Percentiles rank a stretch among this genome's conserved stretches.
These are phyloP conservation scores for Amphibolis antarctica DNA, from an alignment of 106 monocot genomes.

Conservation along the genomic window DNA sequence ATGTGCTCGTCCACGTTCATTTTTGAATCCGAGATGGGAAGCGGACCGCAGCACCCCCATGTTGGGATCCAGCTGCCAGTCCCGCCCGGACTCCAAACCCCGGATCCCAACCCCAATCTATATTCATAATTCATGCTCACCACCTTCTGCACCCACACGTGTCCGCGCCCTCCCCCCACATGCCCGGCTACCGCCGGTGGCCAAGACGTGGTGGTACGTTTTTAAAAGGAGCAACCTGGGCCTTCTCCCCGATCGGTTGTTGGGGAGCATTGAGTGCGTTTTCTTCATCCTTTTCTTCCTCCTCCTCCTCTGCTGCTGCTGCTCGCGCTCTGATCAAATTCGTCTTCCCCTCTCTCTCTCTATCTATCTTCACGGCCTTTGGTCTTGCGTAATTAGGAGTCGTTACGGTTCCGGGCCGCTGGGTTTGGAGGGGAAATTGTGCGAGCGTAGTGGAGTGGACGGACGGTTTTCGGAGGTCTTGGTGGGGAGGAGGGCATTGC, in stretches of 20 bases:
- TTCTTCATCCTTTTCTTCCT: neutral
- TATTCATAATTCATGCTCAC: neutral
- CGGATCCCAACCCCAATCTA: slow-evolving; percentile 10
- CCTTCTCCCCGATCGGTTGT: slow-evolving; percentile 12
- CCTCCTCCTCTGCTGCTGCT: neutral
- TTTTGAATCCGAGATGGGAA: neutral
- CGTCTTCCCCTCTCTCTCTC: slow-evolving; percentile 1
- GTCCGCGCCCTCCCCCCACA: neutral
- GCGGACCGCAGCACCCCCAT: neutral
- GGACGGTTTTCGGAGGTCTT: neutral
- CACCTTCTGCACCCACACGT: neutral
- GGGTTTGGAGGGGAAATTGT: too few species aligned
- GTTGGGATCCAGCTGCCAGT: slow-evolving; percentile 18
- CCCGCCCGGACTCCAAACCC: slow-evolving; percentile 2
- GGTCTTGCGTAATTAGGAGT: too few species aligned
- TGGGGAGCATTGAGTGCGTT: slow-evolving; percentile 28
- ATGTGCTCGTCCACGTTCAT: neutral
- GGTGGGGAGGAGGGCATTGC: neutral
- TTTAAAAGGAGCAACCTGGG: neutral
- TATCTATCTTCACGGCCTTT: too few species aligned
- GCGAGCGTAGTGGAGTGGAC: too few species aligned
- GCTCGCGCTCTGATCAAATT: slow-evolving; percentile 2
- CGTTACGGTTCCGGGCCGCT: too few species aligned
- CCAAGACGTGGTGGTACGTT: neutral
- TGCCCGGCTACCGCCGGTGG: slow-evolving; percentile 1